Evolutionary conservation across 345 rosid genomes (phyloP), one percentile per base, ranked within the genome.

Genomic region (Arabidopsis thaliana): DNA sequence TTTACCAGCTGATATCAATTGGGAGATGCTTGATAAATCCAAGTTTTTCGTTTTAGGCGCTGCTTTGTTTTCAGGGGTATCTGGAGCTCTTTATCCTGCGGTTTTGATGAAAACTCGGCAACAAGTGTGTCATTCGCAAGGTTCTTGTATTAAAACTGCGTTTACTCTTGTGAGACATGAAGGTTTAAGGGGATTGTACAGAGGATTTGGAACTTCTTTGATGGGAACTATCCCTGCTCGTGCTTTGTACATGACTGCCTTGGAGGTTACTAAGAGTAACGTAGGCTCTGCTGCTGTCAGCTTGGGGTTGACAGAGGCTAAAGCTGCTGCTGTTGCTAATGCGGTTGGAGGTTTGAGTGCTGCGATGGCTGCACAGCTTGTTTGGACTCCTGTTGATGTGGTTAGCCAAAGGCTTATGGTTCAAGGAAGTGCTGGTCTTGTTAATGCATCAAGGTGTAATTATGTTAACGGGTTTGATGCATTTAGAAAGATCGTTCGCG

Each of bases 1-100:
- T 56, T 49, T 91, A 49, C 96, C 98, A 4, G 93, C 97, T 9
- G 98, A 89, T 74, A 78, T 91, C 25, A 91, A 91, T 72, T 94
- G 98, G 98, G 95, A 94, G 69, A 94, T 88, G 97, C 91, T 94
- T 14, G 98, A 91, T 63, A 94, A 94, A 71, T 94, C 97, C 3
- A 91, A 80, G 84, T 93, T 93, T 82, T 93, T 93, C 85, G 75
- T 89, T 68, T 75, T 93, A 30, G 97, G 97, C 5, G 96, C 97
- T 3, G 96, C 85, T 13, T 79, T 93, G 74, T 93, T 93, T 80
- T 93, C 97, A 22, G 98, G 96, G 9, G 91, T 94, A 0, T 94
- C 98, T n/a, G 88, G 86, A 36, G 91, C 88, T 37, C 95, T 94
- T 46, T 94, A 94, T 78, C 98, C 97, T 25, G 79, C 80, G 1